These are phyloP conservation scores for Cyberlindnera maritima DNA, from an alignment of 805 yeast genomes.

Conservation along the genomic window DNA sequence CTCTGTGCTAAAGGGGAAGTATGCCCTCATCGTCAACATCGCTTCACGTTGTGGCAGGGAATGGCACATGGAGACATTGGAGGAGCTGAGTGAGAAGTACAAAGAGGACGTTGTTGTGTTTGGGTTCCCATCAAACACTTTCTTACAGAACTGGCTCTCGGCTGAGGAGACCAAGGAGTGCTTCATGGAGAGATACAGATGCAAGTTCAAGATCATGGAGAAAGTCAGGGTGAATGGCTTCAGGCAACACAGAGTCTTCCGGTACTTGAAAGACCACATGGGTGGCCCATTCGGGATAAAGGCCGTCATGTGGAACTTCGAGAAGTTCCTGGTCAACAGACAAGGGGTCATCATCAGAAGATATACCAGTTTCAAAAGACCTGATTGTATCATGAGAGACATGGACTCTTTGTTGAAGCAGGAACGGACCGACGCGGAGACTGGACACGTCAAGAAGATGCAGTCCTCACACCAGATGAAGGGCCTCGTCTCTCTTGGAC, in stretches of 20 bases:
- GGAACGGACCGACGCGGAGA: background rate
- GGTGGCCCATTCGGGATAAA: slow-evolving; percentile 55
- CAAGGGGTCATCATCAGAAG: slow-evolving; percentile 58
- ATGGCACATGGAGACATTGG: slow-evolving; percentile 73
- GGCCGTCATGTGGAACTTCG: slow-evolving; percentile 72
- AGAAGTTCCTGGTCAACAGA: slow-evolving; percentile 58
- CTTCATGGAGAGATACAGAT: slow-evolving; percentile 72
- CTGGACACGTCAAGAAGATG: background rate
- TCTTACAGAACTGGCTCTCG: slow-evolving; percentile 69
- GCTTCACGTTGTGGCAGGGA: slow-evolving; percentile 84
- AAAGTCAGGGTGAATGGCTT: slow-evolving; percentile 80
- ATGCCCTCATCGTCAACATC: slow-evolving; percentile 78
- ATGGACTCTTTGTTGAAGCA: slow-evolving; percentile 4
- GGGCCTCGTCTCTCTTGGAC: background rate
- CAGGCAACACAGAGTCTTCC: slow-evolving; percentile 64
- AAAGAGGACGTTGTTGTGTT: slow-evolving; percentile 63
- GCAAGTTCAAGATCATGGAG: slow-evolving; percentile 72
- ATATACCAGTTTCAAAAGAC: slow-evolving; percentile 33
- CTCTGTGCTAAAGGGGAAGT: slow-evolving; percentile 66
- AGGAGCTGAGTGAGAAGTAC: slow-evolving; percentile 64
- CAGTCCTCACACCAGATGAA: background rate
- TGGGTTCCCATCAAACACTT: slow-evolving; percentile 92
- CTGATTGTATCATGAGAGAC: slow-evolving; percentile 5
- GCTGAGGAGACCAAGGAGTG: slow-evolving; percentile 67
- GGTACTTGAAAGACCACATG: slow-evolving; percentile 63